phyloP scores from a whole-genome alignment of 2,329 filamentous ascomycete species.

The Aureobasidium melanogenum region DNA sequence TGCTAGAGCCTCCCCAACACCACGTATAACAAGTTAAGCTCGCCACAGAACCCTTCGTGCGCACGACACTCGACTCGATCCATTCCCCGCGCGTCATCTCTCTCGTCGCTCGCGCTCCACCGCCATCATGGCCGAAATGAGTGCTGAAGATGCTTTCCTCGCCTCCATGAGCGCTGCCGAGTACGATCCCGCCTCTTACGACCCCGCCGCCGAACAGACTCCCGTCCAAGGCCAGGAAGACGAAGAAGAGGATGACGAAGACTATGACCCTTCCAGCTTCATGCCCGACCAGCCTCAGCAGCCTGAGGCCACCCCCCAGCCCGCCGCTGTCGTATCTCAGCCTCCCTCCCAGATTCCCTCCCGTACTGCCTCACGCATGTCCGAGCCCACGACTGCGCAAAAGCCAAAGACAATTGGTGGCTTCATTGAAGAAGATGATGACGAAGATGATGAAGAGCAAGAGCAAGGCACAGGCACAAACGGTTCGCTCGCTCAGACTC shows the following conservation, averaged over 20 bases:
- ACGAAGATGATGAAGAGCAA: constrained; percentile 43
- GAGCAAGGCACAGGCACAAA: constrained; percentile 11
- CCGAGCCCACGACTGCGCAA: constrained; percentile 24
- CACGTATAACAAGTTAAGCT: background rate
- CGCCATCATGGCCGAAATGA: constrained; percentile 26
- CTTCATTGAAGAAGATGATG: constrained; percentile 56
- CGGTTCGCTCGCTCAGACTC: constrained; percentile 12
- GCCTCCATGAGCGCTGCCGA: constrained; percentile 34
- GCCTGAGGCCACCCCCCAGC: background rate
- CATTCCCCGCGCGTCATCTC: background rate
- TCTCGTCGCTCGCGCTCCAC: background rate
- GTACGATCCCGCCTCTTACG: constrained; percentile 22
- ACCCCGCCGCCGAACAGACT: constrained; percentile 32
- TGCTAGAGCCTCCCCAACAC: background rate
- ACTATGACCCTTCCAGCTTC: constrained; percentile 30
- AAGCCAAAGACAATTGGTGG: constrained; percentile 49
- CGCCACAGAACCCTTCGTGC: background rate
- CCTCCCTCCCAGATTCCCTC: constrained; percentile 39
- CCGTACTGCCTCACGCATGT: constrained; percentile 31
- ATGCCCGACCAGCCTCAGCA: constrained; percentile 11
- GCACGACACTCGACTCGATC: background rate
- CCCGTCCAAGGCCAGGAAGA: constrained; percentile 31
- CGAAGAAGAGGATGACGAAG: constrained; percentile 30
- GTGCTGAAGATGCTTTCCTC: constrained; percentile 17
- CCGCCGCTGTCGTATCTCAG: background rate